These are phyloP conservation scores for Forsythia suspensa DNA, from an alignment of 257 asterid genomes.

Conservation along the genomic window DNA sequence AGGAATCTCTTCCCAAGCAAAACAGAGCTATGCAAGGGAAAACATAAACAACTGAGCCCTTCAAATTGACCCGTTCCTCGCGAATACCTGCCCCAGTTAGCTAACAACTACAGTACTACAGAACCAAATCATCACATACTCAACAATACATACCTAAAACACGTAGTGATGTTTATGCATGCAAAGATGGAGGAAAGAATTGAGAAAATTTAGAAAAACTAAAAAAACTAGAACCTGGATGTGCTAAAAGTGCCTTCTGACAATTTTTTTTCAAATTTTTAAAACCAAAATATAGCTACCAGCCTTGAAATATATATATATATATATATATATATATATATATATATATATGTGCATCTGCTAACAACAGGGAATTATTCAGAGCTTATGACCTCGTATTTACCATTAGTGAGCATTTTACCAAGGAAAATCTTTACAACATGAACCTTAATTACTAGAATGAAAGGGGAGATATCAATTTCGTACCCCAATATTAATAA, in stretches of 20 bases:
- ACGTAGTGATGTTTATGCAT: not conserved
- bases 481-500: no score
- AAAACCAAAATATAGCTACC: not conserved
- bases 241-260: not conserved
- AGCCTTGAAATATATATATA: no score
- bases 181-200: not conserved
- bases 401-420: no score
- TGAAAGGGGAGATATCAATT: not conserved
- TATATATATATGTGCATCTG: not conserved
- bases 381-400: no score
- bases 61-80: not conserved
- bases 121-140: not conserved
- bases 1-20: not conserved
- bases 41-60: not conserved
- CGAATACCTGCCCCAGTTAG: not conserved
- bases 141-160: not conserved
- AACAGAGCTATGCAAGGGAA: not conserved
- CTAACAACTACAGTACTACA: not conserved
- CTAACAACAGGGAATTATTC: not conserved
- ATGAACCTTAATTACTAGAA: not conserved
- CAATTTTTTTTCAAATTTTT: not conserved
- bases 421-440: not conserved
- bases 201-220: not conserved
- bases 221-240: not conserved
- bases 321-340: no score